These are phyloP conservation scores for Trypanosoma vivax DNA, from an alignment of 208 protist genomes.

Conservation along the genomic window DNA sequence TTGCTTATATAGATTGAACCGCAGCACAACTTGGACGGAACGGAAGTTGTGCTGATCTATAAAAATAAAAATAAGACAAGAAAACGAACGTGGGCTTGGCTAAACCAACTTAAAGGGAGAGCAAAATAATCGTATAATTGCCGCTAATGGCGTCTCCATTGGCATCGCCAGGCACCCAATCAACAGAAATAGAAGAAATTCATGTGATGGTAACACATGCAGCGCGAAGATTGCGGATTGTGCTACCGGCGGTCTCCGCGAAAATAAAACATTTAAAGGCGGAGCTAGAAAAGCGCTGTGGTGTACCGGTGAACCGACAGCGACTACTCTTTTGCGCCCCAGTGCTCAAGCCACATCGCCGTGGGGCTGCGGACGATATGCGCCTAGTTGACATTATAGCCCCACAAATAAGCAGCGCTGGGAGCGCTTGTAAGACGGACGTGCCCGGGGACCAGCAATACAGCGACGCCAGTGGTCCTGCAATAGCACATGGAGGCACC, in stretches of 20 bases:
- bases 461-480: too few relatives aligned
- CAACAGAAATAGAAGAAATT: constrained; percentile 1
- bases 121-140: too few relatives aligned
- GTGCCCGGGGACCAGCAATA: constrained; percentile 18
- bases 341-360: constrained; percentile 42
- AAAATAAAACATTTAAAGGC: constrained; percentile 49
- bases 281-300: constrained; percentile 28
- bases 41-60: too few relatives aligned
- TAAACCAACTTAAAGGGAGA: too few relatives aligned
- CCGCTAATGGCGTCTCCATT: neutral
- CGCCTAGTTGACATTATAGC: constrained; percentile 33
- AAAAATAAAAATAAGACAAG: too few relatives aligned
- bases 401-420: constrained; percentile 11
- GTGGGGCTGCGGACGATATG: constrained; percentile 19
- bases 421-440: constrained; percentile 9
- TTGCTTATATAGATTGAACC: too few relatives aligned
- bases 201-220: constrained; percentile 16
- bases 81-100: too few relatives aligned
- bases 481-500: too few relatives aligned
- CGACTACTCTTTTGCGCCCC: constrained; percentile 59
- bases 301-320: constrained; percentile 44
- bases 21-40: too few relatives aligned
- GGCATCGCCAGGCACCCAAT: neutral
- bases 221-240: neutral
- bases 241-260: constrained; percentile 7